Evolutionary conservation across 768 basidiomycete species (phyloP), one percentile per base, ranked within the genome.

Genomic region (Dendrothele bispora): DNA sequence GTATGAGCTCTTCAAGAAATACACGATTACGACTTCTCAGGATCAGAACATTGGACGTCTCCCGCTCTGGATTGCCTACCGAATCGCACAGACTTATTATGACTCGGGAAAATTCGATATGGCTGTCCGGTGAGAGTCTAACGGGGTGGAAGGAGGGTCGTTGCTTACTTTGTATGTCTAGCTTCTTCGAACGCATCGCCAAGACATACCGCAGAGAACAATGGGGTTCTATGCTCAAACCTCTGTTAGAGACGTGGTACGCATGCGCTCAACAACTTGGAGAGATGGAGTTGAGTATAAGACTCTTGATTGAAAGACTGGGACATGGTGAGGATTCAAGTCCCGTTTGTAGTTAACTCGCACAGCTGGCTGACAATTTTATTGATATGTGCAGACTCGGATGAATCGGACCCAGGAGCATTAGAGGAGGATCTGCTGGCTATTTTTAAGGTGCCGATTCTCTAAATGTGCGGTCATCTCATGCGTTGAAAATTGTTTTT

Each of bases 161-260:
- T 7, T 42, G n/a, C 18, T 2, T n/a, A 15, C 22, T 6, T 28
- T 35, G 1, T 35, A 17, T 21, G 30, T 5, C 14, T 53, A 95
- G 91, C 39, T 98, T 95, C 68, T 92, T 93, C 63, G 95, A 95
- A 60, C 83, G 94, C 12, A 95, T 98, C 50, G 86, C 88, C 1
- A 87, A 83, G 62, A 88, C 85, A 0, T 98, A 97, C 60, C 81
- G 88, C n/a, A 73, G 80, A 42, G 94, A 98, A 63, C 73, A 78
- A 41, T 98, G 94, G 94, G 70, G 73, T 7, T 61, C 77, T 0
- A 78, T 97, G 69, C 74, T 95, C 14, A 75, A 75, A 39, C 82
- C 90, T 7, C 78, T 97, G 10, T 72, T 95, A 36, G 70, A 74
- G 29, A 82, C 83, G 28, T 93, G 91, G 89, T 90, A 90, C 66